Evolutionary conservation across 177 flowering plant species (phyloP), one percentile per base, ranked within the genome.

Genomic region (Telopea speciosissima): DNA sequence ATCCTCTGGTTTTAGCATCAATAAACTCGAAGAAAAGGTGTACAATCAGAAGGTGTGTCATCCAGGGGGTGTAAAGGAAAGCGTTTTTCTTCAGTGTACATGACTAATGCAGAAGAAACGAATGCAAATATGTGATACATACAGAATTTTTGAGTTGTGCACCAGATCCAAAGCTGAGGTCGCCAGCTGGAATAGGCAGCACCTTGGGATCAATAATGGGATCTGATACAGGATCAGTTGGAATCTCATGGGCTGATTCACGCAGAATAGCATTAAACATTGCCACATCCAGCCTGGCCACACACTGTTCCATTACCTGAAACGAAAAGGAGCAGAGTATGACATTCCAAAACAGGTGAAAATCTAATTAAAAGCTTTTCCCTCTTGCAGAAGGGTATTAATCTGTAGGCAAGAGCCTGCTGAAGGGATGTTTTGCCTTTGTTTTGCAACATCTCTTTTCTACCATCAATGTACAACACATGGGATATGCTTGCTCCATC

Each of bases 201-300:
- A 93, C 99, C 78, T 72, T 89, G 70, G 98, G 75, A 76, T 96
- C 98, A 65, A 89, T 79, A 68, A 96, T 93, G 31, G 99, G 99
- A 85, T 96, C 99, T 21, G 99, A 96, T 59, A 96, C 86, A 76
- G 99, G 98, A 83, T 96, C 98, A 23, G 98, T 91, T 42, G 99
- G 99, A 63, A 93, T 91, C 84, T 96, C 96, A 71, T 88, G 77
- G 62, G 83, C 97, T 25, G 99, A 96, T 76, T 96, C 98, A 24
- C 99, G 91, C 23, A 96, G 85, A 76, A 96, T 96, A 42, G 99
- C 99, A 85, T 96, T 93, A 72, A 96, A 96, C 99, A 96, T 96
- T 70, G 99, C 98, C 36, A 93, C 93, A 75, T 96, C 99, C 40
- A 93, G 82, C 84, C 99, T 86, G 31, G 89, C 83, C 62, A 89